phyloP scores from a whole-genome alignment of 176 grass and related monocot species.

The Musa beccarii region DNA sequence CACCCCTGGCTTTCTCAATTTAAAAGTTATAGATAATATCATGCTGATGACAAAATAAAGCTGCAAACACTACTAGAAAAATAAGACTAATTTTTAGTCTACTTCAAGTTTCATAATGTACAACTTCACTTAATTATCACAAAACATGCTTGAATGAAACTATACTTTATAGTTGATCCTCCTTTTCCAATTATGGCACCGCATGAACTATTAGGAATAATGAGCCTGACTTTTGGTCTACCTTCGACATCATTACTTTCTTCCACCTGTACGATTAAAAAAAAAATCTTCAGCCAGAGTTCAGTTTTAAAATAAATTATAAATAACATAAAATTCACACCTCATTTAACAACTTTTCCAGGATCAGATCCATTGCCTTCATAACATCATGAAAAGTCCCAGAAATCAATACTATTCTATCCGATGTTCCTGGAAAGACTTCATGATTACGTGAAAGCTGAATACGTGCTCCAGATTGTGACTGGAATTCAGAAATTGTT shows the following conservation, averaged over 20 bases:
- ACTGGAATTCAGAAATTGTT: constrained; percentile 93
- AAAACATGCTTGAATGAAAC: neutral
- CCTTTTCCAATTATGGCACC: constrained; percentile 98
- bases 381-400: constrained; percentile 68
- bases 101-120: constrained; percentile 1
- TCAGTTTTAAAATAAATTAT: neutral
- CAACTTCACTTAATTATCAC: constrained; percentile 3
- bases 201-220: constrained; percentile 93
- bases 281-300: neutral
- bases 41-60: neutral
- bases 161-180: constrained; percentile 95
- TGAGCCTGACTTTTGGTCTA: constrained; percentile 81
- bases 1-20: too few species aligned
- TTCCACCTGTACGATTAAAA: constrained; percentile 55
- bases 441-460: constrained; percentile 90
- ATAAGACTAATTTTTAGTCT: neutral
- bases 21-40: too few species aligned
- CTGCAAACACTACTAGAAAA: neutral
- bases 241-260: constrained; percentile 73
- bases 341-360: constrained; percentile 83
- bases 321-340: constrained; percentile 23
- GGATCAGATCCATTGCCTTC: constrained; percentile 90
- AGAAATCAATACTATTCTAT: constrained; percentile 94
- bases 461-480: constrained; percentile 84
- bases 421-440: constrained; percentile 91